phyloP scores from a whole-genome alignment of 2,329 filamentous ascomycete species.

The Rasamsonia emersonii region DNA sequence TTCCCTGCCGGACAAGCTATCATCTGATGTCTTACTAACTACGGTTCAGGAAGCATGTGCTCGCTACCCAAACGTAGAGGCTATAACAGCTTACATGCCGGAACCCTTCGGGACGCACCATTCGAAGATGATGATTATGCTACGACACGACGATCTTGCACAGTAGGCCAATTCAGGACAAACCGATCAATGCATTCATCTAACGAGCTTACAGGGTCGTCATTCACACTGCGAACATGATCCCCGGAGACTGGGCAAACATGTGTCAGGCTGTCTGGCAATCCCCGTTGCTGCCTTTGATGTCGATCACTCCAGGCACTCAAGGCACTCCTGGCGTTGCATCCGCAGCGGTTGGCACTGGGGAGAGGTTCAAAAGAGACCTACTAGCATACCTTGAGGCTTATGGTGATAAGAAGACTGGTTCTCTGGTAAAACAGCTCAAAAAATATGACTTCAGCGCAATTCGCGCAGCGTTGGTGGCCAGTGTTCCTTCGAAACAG shows the following conservation, averaged over 20 bases:
- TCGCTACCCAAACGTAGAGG: slow-evolving; percentile 57
- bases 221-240: slow-evolving; percentile 89
- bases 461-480: slow-evolving; percentile 64
- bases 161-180: slow-evolving; percentile 39
- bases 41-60: slow-evolving; percentile 53
- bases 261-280: slow-evolving; percentile 80
- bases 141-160: slow-evolving; percentile 66
- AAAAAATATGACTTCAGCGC: slow-evolving; percentile 58
- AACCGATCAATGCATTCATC: neutral
- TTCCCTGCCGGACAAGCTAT: too few species aligned
- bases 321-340: slow-evolving; percentile 4
- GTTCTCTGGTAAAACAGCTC: slow-evolving; percentile 51
- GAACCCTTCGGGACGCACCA: slow-evolving; percentile 82
- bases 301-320: slow-evolving; percentile 9
- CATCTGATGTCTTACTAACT: neutral
- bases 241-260: slow-evolving; percentile 76
- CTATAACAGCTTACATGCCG: slow-evolving; percentile 69
- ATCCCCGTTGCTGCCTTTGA: slow-evolving; percentile 59
- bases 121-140: slow-evolving; percentile 77
- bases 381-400: slow-evolving; percentile 62
- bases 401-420: slow-evolving; percentile 54
- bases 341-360: slow-evolving; percentile 46
- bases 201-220: slow-evolving; percentile 42
- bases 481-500: slow-evolving; percentile 66
- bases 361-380: slow-evolving; percentile 65